Conservation (phyloP, 192 early-diverging fungal species). For the Coemansia sp. region DNA sequence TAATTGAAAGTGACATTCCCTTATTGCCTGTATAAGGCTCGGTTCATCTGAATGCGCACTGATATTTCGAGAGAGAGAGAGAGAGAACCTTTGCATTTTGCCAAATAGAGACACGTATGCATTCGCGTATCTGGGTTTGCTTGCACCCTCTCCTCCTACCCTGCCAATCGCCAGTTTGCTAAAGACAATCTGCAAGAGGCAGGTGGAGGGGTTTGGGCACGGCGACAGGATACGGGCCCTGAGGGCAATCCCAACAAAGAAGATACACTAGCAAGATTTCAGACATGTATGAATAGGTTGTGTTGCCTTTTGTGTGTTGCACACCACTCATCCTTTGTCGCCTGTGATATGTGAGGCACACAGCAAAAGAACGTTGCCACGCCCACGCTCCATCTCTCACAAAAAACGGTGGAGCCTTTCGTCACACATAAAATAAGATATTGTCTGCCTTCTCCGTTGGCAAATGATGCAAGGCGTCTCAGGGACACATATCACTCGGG, state of each 20-base stretch:
- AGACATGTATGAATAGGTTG: neutral
- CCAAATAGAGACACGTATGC: slow-evolving; percentile 5
- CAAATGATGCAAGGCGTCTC: neutral
- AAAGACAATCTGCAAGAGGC: neutral
- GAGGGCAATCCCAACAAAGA: slow-evolving; percentile 7
- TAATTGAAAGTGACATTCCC: neutral
- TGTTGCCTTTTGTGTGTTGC: neutral
- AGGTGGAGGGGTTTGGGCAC: slow-evolving; percentile 4
- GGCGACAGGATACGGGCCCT: slow-evolving; percentile 10
- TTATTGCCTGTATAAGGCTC: neutral
- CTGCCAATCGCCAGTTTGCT: neutral
- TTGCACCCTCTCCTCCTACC: neutral
- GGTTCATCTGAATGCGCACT: neutral
- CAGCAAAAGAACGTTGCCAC: slow-evolving; percentile 11
- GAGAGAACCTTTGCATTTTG: neutral
- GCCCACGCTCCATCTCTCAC: neutral
- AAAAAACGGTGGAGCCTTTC: neutral
- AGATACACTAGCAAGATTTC: neutral
- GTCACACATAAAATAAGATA: neutral
- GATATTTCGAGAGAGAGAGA: neutral
- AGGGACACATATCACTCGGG: neutral
- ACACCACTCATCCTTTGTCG: neutral
- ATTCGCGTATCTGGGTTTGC: neutral
- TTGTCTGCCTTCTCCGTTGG: neutral
- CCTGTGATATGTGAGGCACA: neutral